Conservation (phyloP, 2,329 filamentous ascomycete genomes). For the Alternaria ethzedia region DNA sequence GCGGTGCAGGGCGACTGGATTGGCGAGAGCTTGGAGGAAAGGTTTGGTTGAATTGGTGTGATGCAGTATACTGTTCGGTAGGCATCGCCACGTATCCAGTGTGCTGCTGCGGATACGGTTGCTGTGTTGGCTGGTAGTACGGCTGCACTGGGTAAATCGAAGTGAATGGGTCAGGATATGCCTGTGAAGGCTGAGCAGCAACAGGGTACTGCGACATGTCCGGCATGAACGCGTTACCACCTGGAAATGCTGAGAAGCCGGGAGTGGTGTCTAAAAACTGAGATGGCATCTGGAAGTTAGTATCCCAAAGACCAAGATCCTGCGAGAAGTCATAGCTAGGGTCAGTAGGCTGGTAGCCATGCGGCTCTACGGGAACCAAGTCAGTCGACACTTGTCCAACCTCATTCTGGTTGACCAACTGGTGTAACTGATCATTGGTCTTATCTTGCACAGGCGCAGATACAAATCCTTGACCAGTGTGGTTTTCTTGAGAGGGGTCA, state of each 20-base stretch:
- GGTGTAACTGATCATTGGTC: background rate
- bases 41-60: background rate
- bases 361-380: background rate
- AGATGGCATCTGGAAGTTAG: background rate
- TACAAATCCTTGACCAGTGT: background rate
- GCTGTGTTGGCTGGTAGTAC: conserved; percentile 1
- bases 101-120: background rate
- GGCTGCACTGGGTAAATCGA: background rate
- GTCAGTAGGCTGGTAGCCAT: background rate
- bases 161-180: conserved; percentile 8
- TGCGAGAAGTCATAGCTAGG: background rate
- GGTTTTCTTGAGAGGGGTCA: background rate
- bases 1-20: background rate
- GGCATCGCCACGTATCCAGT: conserved; percentile 2
- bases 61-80: background rate
- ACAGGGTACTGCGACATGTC: background rate
- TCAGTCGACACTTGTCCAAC: background rate
- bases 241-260: conserved; percentile 11
- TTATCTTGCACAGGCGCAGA: background rate
- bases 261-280: background rate
- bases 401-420: background rate
- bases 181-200: background rate
- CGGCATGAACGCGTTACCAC: background rate
- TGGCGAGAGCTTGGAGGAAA: background rate
- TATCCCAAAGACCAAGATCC: background rate